A percentile compares a stretch with the other conserved stretches of the same genome.
Conservation (phyloP, 2,329 filamentous ascomycete species). For the Colletotrichum spaethianum region DNA sequence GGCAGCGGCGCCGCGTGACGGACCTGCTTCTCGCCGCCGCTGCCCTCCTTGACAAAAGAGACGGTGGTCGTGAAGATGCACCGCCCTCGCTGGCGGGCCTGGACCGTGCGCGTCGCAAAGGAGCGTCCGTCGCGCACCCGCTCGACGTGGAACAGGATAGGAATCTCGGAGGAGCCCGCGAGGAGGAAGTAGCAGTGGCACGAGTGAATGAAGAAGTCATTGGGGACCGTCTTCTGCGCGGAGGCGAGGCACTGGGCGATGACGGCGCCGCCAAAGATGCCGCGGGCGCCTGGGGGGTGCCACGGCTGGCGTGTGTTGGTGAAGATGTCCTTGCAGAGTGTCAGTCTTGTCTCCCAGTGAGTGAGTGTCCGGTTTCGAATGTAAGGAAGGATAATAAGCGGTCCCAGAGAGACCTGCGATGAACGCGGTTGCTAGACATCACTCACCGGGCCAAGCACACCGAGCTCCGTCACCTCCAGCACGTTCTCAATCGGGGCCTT, state of each 20-base stretch:
- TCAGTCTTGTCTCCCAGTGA: neutral
- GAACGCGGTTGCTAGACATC: neutral
- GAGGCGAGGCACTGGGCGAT: conserved; percentile 93
- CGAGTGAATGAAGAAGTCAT: conserved; percentile 87
- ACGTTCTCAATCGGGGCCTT: conserved; percentile 91
- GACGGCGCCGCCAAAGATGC: conserved; percentile 93
- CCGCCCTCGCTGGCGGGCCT: conserved; percentile 88
- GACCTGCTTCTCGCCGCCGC: conserved; percentile 66
- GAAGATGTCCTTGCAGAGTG: conserved; percentile 81
- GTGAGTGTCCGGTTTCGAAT: neutral
- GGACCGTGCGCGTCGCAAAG: conserved; percentile 95
- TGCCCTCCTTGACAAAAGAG: conserved; percentile 82
- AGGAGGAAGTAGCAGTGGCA: conserved; percentile 99
- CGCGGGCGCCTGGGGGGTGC: conserved; percentile 92
- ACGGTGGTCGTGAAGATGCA: conserved; percentile 97
- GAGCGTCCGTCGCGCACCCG: conserved; percentile 90
- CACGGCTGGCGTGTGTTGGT: conserved; percentile 93
- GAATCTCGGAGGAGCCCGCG: conserved; percentile 86
- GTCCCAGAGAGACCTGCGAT: neutral
- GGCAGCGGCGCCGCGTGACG: conserved; percentile 77
- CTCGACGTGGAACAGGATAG: conserved; percentile 96
- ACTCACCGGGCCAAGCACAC: conserved; percentile 80
- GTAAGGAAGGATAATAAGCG: neutral
- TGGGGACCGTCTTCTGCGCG: conserved; percentile 87
- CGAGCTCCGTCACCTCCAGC: conserved; percentile 86